phyloP scores from a whole-genome alignment of 129 eudicot genomes.

The Flaveria robusta region DNA sequence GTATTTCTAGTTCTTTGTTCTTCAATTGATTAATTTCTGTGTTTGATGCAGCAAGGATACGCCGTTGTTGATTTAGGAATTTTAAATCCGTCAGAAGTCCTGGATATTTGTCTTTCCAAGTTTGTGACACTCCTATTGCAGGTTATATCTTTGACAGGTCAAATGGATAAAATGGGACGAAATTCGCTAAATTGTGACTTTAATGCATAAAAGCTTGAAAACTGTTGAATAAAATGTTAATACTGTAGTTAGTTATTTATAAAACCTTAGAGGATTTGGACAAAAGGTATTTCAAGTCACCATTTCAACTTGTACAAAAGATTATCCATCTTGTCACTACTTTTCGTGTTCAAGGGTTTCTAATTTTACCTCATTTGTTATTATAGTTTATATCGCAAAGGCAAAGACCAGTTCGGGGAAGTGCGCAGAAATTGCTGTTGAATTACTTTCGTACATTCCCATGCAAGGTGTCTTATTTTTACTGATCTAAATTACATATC shows the following conservation, averaged over 20 bases:
- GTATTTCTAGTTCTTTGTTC: neutral
- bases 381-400: conserved; percentile 84
- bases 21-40: neutral
- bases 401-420: conserved; percentile 89
- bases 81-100: conserved; percentile 49
- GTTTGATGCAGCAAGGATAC: conserved; percentile 77
- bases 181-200: neutral
- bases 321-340: neutral
- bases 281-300: neutral
- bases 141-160: conserved; percentile 42
- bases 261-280: neutral
- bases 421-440: conserved; percentile 66
- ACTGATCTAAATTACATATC: conserved; percentile 10
- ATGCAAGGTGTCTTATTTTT: conserved; percentile 61
- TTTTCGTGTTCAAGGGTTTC: conserved; percentile 15
- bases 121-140: conserved; percentile 65
- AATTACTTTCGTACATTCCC: conserved; percentile 75
- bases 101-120: conserved; percentile 64
- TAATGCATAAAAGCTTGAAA: neutral
- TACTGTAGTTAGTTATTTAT: neutral
- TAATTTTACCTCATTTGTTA: conserved; percentile 14
- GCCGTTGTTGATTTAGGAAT: conserved; percentile 57
- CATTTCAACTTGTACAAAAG: no score
- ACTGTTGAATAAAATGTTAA: neutral
- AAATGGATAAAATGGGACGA: neutral